Base-by-base conservation (phyloP, 129 eudicot species). In the Chrysanthemum lavandulifolium region DNA sequence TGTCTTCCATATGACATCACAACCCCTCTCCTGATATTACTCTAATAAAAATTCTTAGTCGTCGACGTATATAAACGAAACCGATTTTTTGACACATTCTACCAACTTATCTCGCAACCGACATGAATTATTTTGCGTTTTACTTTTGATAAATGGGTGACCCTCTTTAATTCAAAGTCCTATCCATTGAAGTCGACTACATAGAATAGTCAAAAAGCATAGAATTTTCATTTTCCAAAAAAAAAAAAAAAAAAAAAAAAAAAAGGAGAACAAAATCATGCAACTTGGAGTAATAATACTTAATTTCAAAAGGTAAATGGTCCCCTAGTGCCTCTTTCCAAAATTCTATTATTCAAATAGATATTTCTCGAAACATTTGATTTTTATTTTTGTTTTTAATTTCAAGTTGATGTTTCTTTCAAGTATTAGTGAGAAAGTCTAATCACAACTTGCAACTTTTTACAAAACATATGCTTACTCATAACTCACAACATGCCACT, bases 231-330 rank as follows among this genome's bases (percentile, higher is more conserved):
- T 27, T 14, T 23, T 1, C 47, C n/a, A 62, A 3, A 27, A 10
- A 9, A 47, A 49, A 14, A 14, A 61, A 13, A 62, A 29, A 53
- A 47, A 63, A 53, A 3, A 65, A 49, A n/a, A n/a, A n/a, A n/a
- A n/a, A n/a, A n/a, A n/a, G n/a, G n/a, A 50, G 19, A 62, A 27
- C 65, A 14, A 62, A 33, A 50, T 48, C 3, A 18, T 52, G 71
- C 63, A 74, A 64, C 43, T 51, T 52, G 64, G 45, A 51, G 13
- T 18, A 52, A 73, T 21, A 12, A 3, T 9, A 53, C 12, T 15
- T n/a, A 27, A 73, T 70, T 36, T 59, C 15, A 36, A 64, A 74
- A 36, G 25, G 47, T 8, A 53, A 73, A 74, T 74, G 72, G 78
- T 52, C 78, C 78, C 78, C 64, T 10, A 3, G 6, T 71, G 45